A percentile compares a stretch with the other conserved stretches of the same genome.
phyloP scores from a whole-genome alignment of 441 rosid species.

The Theobroma grandiflorum region DNA sequence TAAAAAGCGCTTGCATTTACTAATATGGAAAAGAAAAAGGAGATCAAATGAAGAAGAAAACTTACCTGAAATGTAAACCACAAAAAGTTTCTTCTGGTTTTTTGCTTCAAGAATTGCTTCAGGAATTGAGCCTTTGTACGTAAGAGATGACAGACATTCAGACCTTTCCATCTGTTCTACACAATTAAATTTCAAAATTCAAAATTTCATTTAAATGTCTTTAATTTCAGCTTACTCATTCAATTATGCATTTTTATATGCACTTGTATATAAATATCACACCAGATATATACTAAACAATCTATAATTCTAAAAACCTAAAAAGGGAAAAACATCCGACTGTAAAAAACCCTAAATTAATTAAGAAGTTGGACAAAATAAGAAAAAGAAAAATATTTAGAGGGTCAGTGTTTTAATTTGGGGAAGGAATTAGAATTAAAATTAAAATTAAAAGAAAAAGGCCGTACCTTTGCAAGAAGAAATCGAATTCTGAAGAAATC shows the following conservation, averaged over 20 bases:
- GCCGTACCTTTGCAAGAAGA: not conserved
- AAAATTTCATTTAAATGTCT: not conserved
- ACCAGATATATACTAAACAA: not conserved
- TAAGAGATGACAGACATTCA: slow-evolving; percentile 49
- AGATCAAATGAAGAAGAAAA: not conserved
- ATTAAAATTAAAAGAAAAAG: not conserved
- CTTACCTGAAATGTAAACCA: slow-evolving; percentile 84
- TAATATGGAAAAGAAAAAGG: not conserved
- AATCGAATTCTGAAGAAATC: not conserved
- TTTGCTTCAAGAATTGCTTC: slow-evolving; percentile 77
- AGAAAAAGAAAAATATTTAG: not conserved
- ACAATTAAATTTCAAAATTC: not conserved
- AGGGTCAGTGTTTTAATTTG: too few species aligned
- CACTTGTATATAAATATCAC: not conserved
- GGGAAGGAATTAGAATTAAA: not conserved
- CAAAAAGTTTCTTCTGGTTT: slow-evolving; percentile 75
- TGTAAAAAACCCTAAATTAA: not conserved
- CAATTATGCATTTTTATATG: not conserved
- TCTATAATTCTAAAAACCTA: not conserved
- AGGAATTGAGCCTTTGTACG: slow-evolving; percentile 69
- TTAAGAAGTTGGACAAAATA: not conserved
- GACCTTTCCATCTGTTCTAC: slow-evolving; percentile 63
- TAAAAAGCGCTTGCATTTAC: not conserved
- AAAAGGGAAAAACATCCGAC: not conserved
- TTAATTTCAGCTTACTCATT: not conserved